Evolutionary conservation across 768 basidiomycete genomes (phyloP).

Genomic region (Roridomyces roridus): DNA sequence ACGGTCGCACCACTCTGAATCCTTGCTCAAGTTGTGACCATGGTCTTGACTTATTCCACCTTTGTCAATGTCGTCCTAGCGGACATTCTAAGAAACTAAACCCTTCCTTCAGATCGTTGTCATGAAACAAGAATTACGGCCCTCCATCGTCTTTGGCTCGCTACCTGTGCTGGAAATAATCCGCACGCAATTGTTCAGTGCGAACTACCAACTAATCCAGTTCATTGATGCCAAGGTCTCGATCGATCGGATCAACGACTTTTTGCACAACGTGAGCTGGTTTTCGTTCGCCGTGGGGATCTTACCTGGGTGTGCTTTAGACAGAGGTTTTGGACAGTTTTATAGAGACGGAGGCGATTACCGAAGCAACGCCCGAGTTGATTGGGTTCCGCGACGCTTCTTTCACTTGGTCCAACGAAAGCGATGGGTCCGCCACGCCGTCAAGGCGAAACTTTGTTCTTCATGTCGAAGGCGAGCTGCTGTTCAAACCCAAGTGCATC

Average conservation of each 20-base stretch:
- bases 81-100: conserved; percentile 37
- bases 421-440: conserved; percentile 35
- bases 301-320: conserved; percentile 27
- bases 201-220: conserved; percentile 5
- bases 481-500: conserved; percentile 58
- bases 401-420: conserved; percentile 60
- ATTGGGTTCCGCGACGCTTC: conserved; percentile 60
- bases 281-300: not conserved
- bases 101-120: not conserved
- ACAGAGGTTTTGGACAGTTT: conserved; percentile 56
- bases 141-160: too few species aligned
- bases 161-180: not conserved
- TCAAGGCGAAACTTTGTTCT: conserved; percentile 55
- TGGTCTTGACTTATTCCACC: conserved; percentile 49
- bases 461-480: conserved; percentile 53
- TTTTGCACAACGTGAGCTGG: conserved; percentile 42
- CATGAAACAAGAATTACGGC: not conserved
- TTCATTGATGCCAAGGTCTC: conserved; percentile 61
- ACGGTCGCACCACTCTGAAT: conserved; percentile 5
- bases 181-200: not conserved
- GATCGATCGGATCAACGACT: conserved; percentile 56
- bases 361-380: conserved; percentile 33
- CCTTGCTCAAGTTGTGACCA: conserved; percentile 44
- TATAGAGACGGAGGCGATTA: not conserved
- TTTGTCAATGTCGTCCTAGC: conserved; percentile 8